Percentiles rank a stretch among this genome's conserved stretches.
Evolutionary conservation across 2,329 filamentous ascomycete genomes (phyloP).

Genomic region (Cladobotryum mycophilum): DNA sequence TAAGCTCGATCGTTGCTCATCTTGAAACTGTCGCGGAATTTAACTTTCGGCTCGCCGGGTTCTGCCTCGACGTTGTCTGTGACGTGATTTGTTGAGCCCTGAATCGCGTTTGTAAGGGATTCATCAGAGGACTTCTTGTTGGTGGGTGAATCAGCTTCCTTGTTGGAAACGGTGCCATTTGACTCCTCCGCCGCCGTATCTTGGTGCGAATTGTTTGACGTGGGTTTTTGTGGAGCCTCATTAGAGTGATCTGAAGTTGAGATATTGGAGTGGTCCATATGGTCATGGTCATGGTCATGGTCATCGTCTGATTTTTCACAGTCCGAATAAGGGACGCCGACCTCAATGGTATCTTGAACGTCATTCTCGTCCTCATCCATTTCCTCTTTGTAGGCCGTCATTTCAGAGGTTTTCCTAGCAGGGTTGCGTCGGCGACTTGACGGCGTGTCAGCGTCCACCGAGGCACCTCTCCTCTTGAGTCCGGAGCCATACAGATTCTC

Average conservation of each 20-base stretch:
- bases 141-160: neutral
- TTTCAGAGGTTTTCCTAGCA: conserved; percentile 32
- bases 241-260: conserved; percentile 23
- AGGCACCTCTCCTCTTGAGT: conserved; percentile 32
- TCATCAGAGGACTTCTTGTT: neutral
- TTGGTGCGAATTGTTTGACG: conserved; percentile 7
- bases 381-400: conserved; percentile 25
- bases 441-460: conserved; percentile 29
- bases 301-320: conserved; percentile 25
- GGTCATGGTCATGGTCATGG: conserved; percentile 21
- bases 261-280: conserved; percentile 20
- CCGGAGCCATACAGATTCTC: conserved; percentile 26
- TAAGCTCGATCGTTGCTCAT: neutral
- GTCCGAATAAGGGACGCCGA: conserved; percentile 38
- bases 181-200: neutral
- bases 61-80: neutral
- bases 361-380: conserved; percentile 38
- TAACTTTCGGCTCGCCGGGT: conserved; percentile 4
- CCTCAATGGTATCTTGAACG: conserved; percentile 53
- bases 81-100: too few species aligned
- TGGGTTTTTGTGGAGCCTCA: conserved; percentile 15
- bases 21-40: neutral
- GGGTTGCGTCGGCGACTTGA: conserved; percentile 35
- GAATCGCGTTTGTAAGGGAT: too few species aligned
- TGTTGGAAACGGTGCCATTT: neutral